Base-by-base conservation (phyloP, 352 stramenopile species). In the Pythium chondricola region DNA sequence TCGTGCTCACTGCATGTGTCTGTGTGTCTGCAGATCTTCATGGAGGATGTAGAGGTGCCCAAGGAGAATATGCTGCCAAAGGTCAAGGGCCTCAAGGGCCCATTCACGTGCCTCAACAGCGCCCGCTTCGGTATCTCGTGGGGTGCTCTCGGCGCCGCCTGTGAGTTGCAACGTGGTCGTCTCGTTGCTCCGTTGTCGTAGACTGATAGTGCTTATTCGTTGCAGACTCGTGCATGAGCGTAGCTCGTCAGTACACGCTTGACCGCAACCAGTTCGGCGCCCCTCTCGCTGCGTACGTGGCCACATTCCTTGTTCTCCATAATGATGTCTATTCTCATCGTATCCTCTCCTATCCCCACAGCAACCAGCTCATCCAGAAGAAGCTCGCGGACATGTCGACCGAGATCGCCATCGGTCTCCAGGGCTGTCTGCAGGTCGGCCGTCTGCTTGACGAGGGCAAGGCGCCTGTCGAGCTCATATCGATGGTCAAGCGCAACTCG, bases 361-460 rank as follows among this genome's bases (percentile, higher is more conserved):
- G 77, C 30, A 99, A 98, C 70, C 95, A 99, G 66, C 63, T 99
- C 18, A 95, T 98, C 52, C 96, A 99, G 72, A 98, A 98, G 71
- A 99, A 99, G 62, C 69, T 99, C 37, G 95, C 94, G 2, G 92
- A 99, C 52, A 98, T 98, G 94, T 76, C 66, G 37, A 98, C 95
- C 4, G 96, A 99, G 48, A 98, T 99, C 69, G 60, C 90, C 16
- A 64, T 99, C 16, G 93, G 91, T 33, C 74, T 96, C 40, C 86
- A 98, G 67, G 87, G 77, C 29, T 97, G 84, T 40, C 58, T 97
- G 40, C 87, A 94, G 53, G 84, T 98, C 11, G 94, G 92, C 43
- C 70, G 92, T 22, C 64, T 98, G 27, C 89, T 97, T 52, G 95
- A 98, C 63, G 51, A 67, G 10, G 74, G 86, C 35, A 71, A 74